These are phyloP conservation scores for Phytopythium aichiense DNA, from an alignment of 352 stramenopile genomes.

Conservation along the genomic window DNA sequence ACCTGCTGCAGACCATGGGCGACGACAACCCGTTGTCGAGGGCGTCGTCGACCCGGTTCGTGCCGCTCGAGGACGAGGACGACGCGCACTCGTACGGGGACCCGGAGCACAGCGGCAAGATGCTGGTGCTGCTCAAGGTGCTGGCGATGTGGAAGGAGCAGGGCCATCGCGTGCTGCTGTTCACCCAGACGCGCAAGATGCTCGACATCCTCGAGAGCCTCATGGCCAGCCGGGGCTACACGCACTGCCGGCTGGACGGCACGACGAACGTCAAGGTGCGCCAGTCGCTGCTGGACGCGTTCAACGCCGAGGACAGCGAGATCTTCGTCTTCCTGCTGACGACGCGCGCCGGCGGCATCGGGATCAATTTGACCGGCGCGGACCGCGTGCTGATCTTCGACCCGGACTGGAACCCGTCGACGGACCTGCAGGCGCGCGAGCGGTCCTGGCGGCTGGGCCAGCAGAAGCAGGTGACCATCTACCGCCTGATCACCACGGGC, in stretches of 20 bases:
- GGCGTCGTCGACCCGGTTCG: constrained; percentile 16
- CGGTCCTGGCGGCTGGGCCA: constrained; percentile 95
- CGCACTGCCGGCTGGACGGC: constrained; percentile 95
- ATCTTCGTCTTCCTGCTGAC: constrained; percentile 83
- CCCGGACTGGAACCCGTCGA: constrained; percentile 99
- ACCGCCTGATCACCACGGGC: constrained; percentile 92
- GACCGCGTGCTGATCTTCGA: constrained; percentile 97
- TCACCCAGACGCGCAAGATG: constrained; percentile 97
- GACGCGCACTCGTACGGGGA: constrained; percentile 32
- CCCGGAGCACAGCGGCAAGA: constrained; percentile 92
- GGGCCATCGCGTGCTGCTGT: constrained; percentile 96
- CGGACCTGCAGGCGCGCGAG: constrained; percentile 95
- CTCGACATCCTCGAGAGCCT: constrained; percentile 97
- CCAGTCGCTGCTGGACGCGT: constrained; percentile 94
- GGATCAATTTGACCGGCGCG: constrained; percentile 94
- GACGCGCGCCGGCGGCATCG: constrained; percentile 93
- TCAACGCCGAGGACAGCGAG: constrained; percentile 88
- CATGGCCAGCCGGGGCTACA: constrained; percentile 77
- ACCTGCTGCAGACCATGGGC: constrained; percentile 84
- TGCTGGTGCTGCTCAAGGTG: constrained; percentile 95
- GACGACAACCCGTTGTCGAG: constrained; percentile 14
- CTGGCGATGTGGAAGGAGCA: constrained; percentile 94
- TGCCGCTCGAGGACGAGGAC: constrained; percentile 17
- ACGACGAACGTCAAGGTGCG: constrained; percentile 93
- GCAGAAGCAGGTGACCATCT: constrained; percentile 85